Evolutionary conservation across 345 rosid species (phyloP), one percentile per base, ranked within the genome.

Genomic region (Murraya koenigii): DNA sequence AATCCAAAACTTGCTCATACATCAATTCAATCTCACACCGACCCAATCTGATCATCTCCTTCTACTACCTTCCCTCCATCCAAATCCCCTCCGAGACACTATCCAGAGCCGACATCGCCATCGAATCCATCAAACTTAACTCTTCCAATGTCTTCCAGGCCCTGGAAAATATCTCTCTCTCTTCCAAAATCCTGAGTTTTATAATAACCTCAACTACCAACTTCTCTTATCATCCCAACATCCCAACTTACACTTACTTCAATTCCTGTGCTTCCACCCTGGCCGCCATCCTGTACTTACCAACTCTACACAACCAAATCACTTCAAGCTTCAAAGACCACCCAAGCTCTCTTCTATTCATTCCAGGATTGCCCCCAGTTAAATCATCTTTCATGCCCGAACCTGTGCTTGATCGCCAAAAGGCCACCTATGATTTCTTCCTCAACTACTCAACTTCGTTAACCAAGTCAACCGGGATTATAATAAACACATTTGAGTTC

Each of bases 321-420:
- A 72, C 32, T 22, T 20, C 54, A 11, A 80, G 87, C 75, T 86
- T 84, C 54, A 78, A 72, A 61, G 84, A 78, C 13, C 66, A 55
- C 22, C 23, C 19, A 1, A 75, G 9, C 10, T 49, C 77, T 35
- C 41, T 81, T 17, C 39, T 80, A 8, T 20, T 63, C 65, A 77
- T 82, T 66, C 87, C 81, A 3, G 78, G 84, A 9, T 63, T 86
- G 66, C 87, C 89, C 5, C 72, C 82, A 2, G 17, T 86, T 39
- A 75, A 76, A 55, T 78, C 85, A 17, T 74, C 72, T 41, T 75
- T 80, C 66, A 17, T 76, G 68, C 81, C 80, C 3, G 79, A 86
- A 35, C 84, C 83, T 2, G 22, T 65, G n/a, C 85, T 79, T 17
- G 79, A 79, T 61, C 76, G 83, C 7, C 41, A 77, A 23, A 73